These are phyloP conservation scores for Diaporthe vexans DNA, from an alignment of 2,329 filamentous ascomycete genomes.

Conservation along the genomic window DNA sequence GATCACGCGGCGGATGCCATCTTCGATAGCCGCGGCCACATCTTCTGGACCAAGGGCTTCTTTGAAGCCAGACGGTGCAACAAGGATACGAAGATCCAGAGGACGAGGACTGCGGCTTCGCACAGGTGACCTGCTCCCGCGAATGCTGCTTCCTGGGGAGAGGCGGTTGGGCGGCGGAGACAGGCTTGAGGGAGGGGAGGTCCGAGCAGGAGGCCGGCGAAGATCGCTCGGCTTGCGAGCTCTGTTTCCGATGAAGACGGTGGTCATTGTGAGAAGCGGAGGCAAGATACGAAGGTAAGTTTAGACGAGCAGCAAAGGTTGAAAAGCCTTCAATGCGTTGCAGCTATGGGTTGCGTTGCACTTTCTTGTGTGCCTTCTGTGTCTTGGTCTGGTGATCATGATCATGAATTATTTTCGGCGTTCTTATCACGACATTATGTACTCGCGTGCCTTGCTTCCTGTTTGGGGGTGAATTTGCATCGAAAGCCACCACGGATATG, in stretches of 20 bases:
- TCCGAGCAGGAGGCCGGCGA: slow-evolving; percentile 2
- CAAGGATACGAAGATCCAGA: slow-evolving; percentile 51
- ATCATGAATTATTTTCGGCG: neutral
- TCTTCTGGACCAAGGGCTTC: slow-evolving; percentile 63
- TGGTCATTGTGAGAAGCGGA: neutral
- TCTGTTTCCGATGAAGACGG: neutral
- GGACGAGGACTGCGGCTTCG: slow-evolving; percentile 51
- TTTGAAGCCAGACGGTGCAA: slow-evolving; percentile 68
- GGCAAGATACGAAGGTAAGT: neutral
- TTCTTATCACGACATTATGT: slow-evolving; percentile 19
- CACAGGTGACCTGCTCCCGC: slow-evolving; percentile 14
- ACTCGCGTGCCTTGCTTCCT: slow-evolving; percentile 21
- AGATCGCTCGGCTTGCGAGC: slow-evolving; percentile 9
- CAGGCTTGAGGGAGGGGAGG: slow-evolving; percentile 18
- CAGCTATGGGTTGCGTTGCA: neutral
- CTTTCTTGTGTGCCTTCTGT: neutral
- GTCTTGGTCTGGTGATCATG: neutral
- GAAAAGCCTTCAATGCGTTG: neutral
- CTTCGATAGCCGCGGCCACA: slow-evolving; percentile 65
- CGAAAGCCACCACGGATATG: neutral
- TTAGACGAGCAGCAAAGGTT: neutral
- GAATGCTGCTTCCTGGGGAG: slow-evolving; percentile 10
- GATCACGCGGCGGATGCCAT: slow-evolving; percentile 60
- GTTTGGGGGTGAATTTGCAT: neutral
- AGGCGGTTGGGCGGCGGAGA: slow-evolving; percentile 17